These are phyloP conservation scores for Fagopyrum esculentum DNA, from an alignment of 148 eudicot species.

Conservation along the genomic window DNA sequence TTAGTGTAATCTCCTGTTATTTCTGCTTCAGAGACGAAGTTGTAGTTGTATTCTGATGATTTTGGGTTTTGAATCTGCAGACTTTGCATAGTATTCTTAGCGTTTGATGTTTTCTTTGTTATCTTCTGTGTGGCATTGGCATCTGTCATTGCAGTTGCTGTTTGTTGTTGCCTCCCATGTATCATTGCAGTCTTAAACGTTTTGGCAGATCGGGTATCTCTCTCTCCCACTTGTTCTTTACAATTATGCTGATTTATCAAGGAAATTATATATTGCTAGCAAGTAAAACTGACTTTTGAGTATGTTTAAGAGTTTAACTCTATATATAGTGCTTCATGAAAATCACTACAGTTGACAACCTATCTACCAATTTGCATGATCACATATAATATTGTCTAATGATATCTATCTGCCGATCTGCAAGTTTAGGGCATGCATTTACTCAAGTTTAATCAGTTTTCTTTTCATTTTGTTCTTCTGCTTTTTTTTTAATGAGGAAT, in stretches of 20 bases:
- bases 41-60: not conserved
- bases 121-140: conserved; percentile 69
- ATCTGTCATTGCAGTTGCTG: conserved; percentile 62
- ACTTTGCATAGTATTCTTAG: conserved; percentile 56
- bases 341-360: not conserved
- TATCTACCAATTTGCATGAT: not conserved
- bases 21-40: not conserved
- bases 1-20: not conserved
- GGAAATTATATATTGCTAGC: not conserved
- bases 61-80: conserved; percentile 30
- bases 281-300: not conserved
- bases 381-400: not conserved
- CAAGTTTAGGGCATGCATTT: not conserved
- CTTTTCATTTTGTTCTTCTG: no score
- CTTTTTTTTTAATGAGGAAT: no score
- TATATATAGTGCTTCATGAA: not conserved
- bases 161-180: conserved; percentile 76
- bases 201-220: conserved; percentile 55
- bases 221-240: not conserved
- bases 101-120: conserved; percentile 63
- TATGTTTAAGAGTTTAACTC: not conserved
- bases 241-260: not conserved
- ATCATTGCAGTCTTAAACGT: conserved; percentile 58
- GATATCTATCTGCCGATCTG: not conserved
- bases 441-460: no score